These are phyloP conservation scores for Wickerhamomyces pijperi DNA, from an alignment of 805 yeast genomes.

Conservation along the genomic window DNA sequence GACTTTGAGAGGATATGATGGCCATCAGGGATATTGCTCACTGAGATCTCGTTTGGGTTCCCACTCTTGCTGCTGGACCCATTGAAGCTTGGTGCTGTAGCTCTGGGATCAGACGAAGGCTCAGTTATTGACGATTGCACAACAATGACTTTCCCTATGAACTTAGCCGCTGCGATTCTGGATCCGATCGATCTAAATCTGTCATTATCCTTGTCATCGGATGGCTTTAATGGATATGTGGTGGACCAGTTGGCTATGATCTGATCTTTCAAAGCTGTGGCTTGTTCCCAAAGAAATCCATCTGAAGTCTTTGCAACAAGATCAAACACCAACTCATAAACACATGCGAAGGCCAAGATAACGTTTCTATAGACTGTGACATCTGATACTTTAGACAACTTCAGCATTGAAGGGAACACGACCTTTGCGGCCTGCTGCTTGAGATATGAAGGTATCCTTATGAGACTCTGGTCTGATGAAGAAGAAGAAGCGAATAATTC, in stretches of 20 bases:
- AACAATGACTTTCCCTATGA: slow-evolving; percentile 48
- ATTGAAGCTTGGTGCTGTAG: slow-evolving; percentile 1
- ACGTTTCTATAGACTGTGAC: slow-evolving; percentile 25
- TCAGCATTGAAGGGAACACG: slow-evolving; percentile 8
- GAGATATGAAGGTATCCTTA: slow-evolving; percentile 3
- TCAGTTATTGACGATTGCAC: slow-evolving; percentile 33
- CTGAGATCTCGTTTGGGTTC: slow-evolving; percentile 12
- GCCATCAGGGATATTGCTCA: slow-evolving; percentile 19
- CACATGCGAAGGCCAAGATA: slow-evolving; percentile 27
- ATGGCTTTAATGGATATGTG: slow-evolving; percentile 36
- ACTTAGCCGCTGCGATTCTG: slow-evolving; percentile 61
- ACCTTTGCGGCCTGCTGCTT: slow-evolving; percentile 10
- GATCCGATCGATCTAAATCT: slow-evolving; percentile 41
- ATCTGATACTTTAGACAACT: slow-evolving; percentile 14
- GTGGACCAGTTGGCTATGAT: slow-evolving; percentile 54
- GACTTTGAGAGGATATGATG: slow-evolving; percentile 56
- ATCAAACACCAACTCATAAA: slow-evolving; percentile 36
- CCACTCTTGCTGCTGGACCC: neutral
- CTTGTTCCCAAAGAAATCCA: slow-evolving; percentile 38
- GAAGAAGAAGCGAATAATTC: slow-evolving; percentile 12
- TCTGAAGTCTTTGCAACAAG: slow-evolving; percentile 31
- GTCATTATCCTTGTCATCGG: slow-evolving; percentile 15
- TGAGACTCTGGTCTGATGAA: neutral
- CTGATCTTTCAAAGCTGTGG: slow-evolving; percentile 43
- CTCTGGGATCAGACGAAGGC: slow-evolving; percentile 14